phyloP scores from a whole-genome alignment of 2,329 filamentous ascomycete genomes.

The Xylaria polymorpha region DNA sequence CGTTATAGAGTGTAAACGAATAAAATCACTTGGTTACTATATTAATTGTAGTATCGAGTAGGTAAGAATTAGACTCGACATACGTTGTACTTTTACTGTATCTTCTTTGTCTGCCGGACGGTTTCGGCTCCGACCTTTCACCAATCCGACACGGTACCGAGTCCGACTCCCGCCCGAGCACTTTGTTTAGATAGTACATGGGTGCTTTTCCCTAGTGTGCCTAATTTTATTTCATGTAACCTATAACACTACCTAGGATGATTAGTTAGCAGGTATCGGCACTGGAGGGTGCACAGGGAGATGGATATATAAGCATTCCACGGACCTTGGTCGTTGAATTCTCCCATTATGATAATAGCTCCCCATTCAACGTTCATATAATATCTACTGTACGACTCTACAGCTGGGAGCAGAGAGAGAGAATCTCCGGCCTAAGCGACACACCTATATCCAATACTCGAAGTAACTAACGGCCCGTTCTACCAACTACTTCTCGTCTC shows the following conservation, averaged over 20 bases:
- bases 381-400: neutral
- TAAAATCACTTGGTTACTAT: neutral
- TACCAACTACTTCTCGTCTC: neutral
- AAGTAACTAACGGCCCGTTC: neutral
- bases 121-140: neutral
- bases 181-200: neutral
- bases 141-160: neutral
- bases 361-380: neutral
- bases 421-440: neutral
- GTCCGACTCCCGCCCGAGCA: neutral
- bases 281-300: neutral
- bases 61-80: neutral
- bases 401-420: neutral
- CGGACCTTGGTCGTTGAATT: neutral
- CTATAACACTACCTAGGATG: neutral
- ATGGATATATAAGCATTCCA: neutral
- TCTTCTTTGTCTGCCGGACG: neutral
- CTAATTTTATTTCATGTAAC: neutral
- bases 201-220: neutral
- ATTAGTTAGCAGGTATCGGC: neutral
- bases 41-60: neutral
- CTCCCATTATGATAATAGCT: neutral
- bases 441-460: neutral
- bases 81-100: neutral
- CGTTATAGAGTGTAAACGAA: neutral